phyloP scores from a whole-genome alignment of 345 rosid species.

The Aethionema arabicum region DNA sequence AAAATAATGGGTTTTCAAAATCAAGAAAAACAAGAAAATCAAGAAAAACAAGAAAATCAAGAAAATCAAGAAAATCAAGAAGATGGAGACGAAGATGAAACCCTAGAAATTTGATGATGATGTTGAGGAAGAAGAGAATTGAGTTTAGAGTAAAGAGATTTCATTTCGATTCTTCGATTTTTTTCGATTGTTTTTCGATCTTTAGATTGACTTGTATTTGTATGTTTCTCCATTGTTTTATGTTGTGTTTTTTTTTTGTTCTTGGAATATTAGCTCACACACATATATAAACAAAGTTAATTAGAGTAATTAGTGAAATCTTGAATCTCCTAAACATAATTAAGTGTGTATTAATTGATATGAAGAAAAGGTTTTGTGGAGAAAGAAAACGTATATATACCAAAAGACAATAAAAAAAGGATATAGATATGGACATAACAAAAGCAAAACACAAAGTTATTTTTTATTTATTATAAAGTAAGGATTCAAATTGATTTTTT shows the following conservation, averaged over 20 bases:
- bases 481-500: too few species aligned
- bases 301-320: constrained; percentile 8
- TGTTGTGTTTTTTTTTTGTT: not conserved
- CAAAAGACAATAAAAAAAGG: constrained; percentile 17
- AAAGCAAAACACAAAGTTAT: constrained; percentile 20
- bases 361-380: constrained; percentile 10
- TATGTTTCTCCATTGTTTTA: constrained; percentile 30
- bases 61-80: constrained; percentile 16
- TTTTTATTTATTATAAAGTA: too few species aligned
- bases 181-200: constrained; percentile 37
- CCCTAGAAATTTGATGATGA: constrained; percentile 28
- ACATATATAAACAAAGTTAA: constrained; percentile 20
- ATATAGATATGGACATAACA: not conserved
- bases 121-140: constrained; percentile 37
- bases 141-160: constrained; percentile 35
- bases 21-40: constrained; percentile 15
- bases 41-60: constrained; percentile 18
- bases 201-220: constrained; percentile 22
- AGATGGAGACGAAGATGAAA: constrained; percentile 16
- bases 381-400: constrained; percentile 17
- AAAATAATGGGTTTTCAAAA: too few species aligned
- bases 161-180: constrained; percentile 39
- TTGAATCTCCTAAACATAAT: constrained; percentile 14
- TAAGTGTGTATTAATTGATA: constrained; percentile 10
- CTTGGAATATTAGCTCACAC: not conserved